Evolutionary conservation across 208 protist species (phyloP).

Genomic region (Blechomonas ayalai): DNA sequence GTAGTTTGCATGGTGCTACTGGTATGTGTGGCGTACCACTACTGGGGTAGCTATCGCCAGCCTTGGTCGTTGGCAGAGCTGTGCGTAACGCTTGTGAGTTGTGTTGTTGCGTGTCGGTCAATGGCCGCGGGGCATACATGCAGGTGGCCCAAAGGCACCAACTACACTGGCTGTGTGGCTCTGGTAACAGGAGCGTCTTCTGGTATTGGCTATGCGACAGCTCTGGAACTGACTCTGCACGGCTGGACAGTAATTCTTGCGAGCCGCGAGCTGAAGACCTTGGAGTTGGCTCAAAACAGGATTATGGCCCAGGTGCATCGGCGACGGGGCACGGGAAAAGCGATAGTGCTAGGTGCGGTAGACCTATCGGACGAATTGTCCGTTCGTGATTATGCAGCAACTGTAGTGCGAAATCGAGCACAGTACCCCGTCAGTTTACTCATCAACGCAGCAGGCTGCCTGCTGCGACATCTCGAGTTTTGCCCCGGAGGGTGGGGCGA

Average conservation of each 20-base stretch:
- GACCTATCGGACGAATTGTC: constrained; percentile 60
- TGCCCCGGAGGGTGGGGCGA: constrained; percentile 17
- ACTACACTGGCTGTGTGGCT: constrained; percentile 55
- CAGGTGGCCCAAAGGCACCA: constrained; percentile 44
- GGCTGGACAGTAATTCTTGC: constrained; percentile 76
- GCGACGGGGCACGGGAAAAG: constrained; percentile 3
- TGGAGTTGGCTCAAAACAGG: constrained; percentile 39
- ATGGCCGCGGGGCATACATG: constrained; percentile 38
- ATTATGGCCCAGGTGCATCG: constrained; percentile 1
- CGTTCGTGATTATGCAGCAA: constrained; percentile 51
- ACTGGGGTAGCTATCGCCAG: too few relatives aligned
- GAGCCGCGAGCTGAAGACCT: constrained; percentile 37
- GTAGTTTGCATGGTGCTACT: constrained; percentile 4
- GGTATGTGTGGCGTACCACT: background rate
- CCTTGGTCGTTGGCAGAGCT: constrained; percentile 9
- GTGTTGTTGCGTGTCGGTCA: constrained; percentile 31
- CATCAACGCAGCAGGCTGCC: constrained; percentile 72
- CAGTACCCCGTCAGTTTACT: constrained; percentile 50
- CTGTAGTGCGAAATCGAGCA: constrained; percentile 19
- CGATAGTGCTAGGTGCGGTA: constrained; percentile 58
- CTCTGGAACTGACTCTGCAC: constrained; percentile 56
- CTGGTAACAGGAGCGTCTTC: constrained; percentile 74
- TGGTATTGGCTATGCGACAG: constrained; percentile 67
- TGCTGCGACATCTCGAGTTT: constrained; percentile 34
- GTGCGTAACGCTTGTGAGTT: constrained; percentile 14